These are phyloP conservation scores for Ananas comosus DNA, from an alignment of 176 grass and related monocot genomes.

Conservation along the genomic window DNA sequence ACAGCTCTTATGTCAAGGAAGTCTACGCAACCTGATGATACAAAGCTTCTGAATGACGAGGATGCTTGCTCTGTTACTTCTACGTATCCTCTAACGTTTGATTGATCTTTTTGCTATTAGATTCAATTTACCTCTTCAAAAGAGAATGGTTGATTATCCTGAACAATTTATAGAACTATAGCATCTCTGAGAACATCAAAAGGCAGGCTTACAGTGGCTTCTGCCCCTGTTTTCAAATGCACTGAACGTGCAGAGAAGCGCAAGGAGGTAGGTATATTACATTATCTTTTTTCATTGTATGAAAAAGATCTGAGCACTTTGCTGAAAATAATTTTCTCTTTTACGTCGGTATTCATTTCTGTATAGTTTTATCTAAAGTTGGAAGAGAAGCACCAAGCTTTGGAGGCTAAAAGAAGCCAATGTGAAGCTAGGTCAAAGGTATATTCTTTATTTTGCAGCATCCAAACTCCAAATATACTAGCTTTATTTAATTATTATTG, in stretches of 20 bases:
- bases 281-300: no score
- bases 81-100: constrained; percentile 31
- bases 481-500: neutral
- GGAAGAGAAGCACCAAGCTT: constrained; percentile 90
- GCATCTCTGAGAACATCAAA: constrained; percentile 27
- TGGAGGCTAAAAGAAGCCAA: constrained; percentile 71
- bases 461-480: neutral
- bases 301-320: constrained; percentile 4
- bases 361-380: constrained; percentile 72
- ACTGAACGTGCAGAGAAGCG: constrained; percentile 82
- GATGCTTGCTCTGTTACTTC: constrained; percentile 39
- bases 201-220: constrained; percentile 46
- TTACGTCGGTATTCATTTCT: constrained; percentile 6
- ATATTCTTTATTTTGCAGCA: neutral
- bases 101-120: neutral
- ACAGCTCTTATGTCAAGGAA: constrained; percentile 11
- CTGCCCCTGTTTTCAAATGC: constrained; percentile 65
- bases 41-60: constrained; percentile 26
- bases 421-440: constrained; percentile 74
- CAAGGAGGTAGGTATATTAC: constrained; percentile 54
- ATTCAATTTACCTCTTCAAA: neutral
- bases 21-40: constrained; percentile 32
- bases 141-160: constrained; percentile 18
- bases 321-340: neutral
- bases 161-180: constrained; percentile 26